A percentile compares a stretch with the other conserved stretches of the same genome.
Conservation (phyloP, 2,329 filamentous ascomycete species). For the Botrytis medusae region DNA sequence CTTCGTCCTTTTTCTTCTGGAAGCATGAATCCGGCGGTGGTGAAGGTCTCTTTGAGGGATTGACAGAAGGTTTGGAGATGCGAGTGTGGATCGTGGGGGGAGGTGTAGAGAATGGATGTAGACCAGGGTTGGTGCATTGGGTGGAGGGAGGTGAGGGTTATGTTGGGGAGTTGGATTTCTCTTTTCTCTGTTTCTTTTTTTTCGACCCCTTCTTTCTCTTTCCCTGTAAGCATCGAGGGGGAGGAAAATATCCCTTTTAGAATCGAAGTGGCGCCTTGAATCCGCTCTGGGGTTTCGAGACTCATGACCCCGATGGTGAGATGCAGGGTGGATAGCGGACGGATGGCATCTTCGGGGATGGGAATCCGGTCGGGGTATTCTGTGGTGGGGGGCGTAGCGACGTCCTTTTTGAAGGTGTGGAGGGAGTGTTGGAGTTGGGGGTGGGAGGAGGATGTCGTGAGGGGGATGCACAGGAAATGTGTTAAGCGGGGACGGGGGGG, state of each 20-base stretch:
- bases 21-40: conserved; percentile 54
- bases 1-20: conserved; percentile 54
- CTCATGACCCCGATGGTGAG: conserved; percentile 86
- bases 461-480: conserved; percentile 75
- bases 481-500: conserved; percentile 51
- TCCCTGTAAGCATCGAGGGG: rapidly evolving
- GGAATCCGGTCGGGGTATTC: conserved; percentile 24
- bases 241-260: conserved; percentile 35
- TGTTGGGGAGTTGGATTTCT: not conserved
- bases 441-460: conserved; percentile 61
- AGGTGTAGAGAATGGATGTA: conserved; percentile 58
- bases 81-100: conserved; percentile 54
- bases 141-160: conserved; percentile 41
- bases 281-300: conserved; percentile 52
- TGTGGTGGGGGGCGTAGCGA: not conserved
- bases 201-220: not conserved
- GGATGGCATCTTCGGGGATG: conserved; percentile 65
- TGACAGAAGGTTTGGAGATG: conserved; percentile 58
- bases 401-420: not conserved
- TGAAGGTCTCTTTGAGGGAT: conserved; percentile 55
- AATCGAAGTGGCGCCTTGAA: conserved; percentile 48
- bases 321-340: conserved; percentile 79
- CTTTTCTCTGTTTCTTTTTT: not conserved
- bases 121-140: conserved; percentile 50
- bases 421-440: conserved; percentile 63